Base-by-base conservation (phyloP, 495 filamentous ascomycete species). In the Hyaloscypha variabilis region DNA sequence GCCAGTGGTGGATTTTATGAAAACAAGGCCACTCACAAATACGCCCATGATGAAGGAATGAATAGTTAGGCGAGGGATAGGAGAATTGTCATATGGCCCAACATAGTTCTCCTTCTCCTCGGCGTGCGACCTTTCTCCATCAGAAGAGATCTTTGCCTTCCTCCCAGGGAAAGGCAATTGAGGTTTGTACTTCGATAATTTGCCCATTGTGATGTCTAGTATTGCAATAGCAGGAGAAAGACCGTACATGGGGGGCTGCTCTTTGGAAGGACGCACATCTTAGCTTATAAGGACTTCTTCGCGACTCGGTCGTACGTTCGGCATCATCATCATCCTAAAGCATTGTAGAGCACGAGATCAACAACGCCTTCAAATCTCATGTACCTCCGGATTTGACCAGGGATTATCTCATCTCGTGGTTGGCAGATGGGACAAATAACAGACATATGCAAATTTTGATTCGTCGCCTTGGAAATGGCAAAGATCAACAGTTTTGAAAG, bases 31-130 rank as follows among this genome's bases (percentile, higher is more conserved):
- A 11, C 39, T 46, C 19, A 83, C 83, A 62, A 83, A 74, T 51
- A 85, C 59, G 60, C 82, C 83, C 67, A 86, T 77, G 63, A 81
- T 76, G 66, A 83, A 79, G 0, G 82, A 79, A 3, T 79, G 77
- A 72, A 78, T 77, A 28, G 82, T 85, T 62, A 85, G 36, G 11
- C 24, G 26, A 23, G 65, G 65, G 8, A 67, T 31, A 19, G 58
- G 58, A 10, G 57, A 50, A 25, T 67, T 49, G 34, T 67, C 64
- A 49, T 82, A 74, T 24, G 73, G 73, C 55, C 66, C 72, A 49
- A 73, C 65, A 67, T 78, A 72, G 71, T 82, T 82, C 71, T 81
- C 24, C 17, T 34, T 56, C 24, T 51, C 25, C 26, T 50, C 78
- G 24, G 46, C 52, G 26, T 53, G 59, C n/a, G 65, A 34, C 2